Percentiles rank a stretch among this genome's conserved stretches.
Conservation (phyloP, 352 stramenopile species). For the Halophytophthora batemanensis region DNA sequence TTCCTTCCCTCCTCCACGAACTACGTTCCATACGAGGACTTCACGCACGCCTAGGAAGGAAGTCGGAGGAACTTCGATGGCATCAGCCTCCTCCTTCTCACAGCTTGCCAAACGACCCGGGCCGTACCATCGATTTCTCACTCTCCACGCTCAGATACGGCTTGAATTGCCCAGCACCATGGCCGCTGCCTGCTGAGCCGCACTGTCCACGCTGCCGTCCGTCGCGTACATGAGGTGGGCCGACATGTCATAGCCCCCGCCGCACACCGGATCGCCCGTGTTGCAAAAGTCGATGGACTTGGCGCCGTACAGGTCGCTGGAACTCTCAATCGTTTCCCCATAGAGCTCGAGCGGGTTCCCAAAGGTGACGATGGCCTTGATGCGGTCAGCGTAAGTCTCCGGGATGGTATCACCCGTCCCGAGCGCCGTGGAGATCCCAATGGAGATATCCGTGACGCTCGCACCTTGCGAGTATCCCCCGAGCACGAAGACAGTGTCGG, state of each 20-base stretch:
- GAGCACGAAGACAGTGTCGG: conserved; percentile 25
- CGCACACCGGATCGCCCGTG: conserved; percentile 29
- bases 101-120: no score
- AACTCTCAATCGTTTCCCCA: conserved; percentile 20
- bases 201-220: conserved; percentile 23
- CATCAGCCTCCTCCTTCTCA: no score
- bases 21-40: no score
- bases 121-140: no score
- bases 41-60: no score
- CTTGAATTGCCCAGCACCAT: no score
- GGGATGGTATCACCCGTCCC: conserved; percentile 15
- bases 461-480: conserved; percentile 29
- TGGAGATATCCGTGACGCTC: conserved; percentile 26
- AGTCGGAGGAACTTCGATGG: no score
- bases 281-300: conserved; percentile 34
- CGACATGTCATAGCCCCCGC: conserved; percentile 27
- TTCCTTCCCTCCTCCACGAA: no score
- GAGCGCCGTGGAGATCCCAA: conserved; percentile 23
- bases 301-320: conserved; percentile 21
- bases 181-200: conserved; percentile 19
- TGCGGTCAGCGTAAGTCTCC: conserved; percentile 16
- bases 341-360: conserved; percentile 28
- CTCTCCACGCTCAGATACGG: no score
- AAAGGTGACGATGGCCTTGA: conserved; percentile 31
- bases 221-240: conserved; percentile 26